Evolutionary conservation across 495 filamentous ascomycete species (phyloP).

Genomic region (Aspergillus heteromorphus): DNA sequence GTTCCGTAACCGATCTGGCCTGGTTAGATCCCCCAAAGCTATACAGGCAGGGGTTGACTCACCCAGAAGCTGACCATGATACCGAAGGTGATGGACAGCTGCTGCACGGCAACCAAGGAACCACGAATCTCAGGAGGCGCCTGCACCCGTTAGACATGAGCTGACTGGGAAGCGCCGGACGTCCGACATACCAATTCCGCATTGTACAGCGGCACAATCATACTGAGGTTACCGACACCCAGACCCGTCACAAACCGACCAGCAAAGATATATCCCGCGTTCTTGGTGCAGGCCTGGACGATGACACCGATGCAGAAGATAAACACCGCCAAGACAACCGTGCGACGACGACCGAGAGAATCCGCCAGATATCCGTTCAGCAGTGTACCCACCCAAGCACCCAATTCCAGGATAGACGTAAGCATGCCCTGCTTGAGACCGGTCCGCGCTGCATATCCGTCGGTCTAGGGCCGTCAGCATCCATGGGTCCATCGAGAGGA

Average conservation of each 20-base stretch:
- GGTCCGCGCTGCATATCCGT: constrained; percentile 12
- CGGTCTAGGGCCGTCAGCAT: neutral
- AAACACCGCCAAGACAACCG: constrained; percentile 59
- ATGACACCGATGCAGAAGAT: constrained; percentile 75
- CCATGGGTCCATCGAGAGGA: too few relatives aligned
- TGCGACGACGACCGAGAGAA: constrained; percentile 64
- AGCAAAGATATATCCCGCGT: constrained; percentile 33
- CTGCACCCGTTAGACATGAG: neutral
- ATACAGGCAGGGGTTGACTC: neutral
- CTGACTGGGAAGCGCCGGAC: neutral
- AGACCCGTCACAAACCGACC: neutral
- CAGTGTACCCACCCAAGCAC: constrained; percentile 75
- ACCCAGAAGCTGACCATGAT: constrained; percentile 54
- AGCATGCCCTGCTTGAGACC: constrained; percentile 58
- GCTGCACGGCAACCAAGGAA: constrained; percentile 65
- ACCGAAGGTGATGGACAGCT: constrained; percentile 71
- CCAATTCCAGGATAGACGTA: constrained; percentile 75
- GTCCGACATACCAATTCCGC: constrained; percentile 49
- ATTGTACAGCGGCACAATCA: constrained; percentile 38
- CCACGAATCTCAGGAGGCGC: constrained; percentile 54
- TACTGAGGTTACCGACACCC: neutral
- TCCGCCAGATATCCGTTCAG: constrained; percentile 73
- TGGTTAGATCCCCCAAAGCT: neutral
- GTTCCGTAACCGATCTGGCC: constrained; percentile 34
- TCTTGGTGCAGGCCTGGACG: constrained; percentile 59